Evolutionary conservation across 2,329 filamentous ascomycete genomes (phyloP).

Genomic region (Talaromyces rugulosus): DNA sequence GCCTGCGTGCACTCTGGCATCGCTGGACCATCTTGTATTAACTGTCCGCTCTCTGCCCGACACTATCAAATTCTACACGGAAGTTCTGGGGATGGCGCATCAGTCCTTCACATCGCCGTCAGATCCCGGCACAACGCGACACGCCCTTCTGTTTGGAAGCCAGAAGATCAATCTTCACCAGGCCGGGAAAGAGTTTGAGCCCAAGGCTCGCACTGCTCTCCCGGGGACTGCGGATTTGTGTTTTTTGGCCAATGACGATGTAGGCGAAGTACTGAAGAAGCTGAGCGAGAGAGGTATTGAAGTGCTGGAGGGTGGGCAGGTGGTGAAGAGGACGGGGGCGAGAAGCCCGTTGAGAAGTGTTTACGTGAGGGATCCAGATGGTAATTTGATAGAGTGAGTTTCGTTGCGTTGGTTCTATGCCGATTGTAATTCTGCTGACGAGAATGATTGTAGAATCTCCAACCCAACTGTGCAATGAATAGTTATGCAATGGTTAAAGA

Average conservation of each 20-base stretch:
- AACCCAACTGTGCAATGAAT: constrained; percentile 12
- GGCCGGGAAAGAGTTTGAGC: constrained; percentile 56
- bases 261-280: constrained; percentile 38
- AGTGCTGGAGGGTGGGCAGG: constrained; percentile 41
- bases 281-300: constrained; percentile 45
- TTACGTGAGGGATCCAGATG: constrained; percentile 59
- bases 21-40: constrained; percentile 59
- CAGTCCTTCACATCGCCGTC: constrained; percentile 47
- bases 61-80: constrained; percentile 54
- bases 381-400: constrained; percentile 59
- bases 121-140: constrained; percentile 37
- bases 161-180: constrained; percentile 63
- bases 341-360: constrained; percentile 53
- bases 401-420: neutral
- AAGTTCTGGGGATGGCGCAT: constrained; percentile 54
- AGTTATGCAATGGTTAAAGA: neutral
- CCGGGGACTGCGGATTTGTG: constrained; percentile 59
- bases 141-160: constrained; percentile 53
- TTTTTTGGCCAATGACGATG: constrained; percentile 52
- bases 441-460: constrained; percentile 9
- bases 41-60: constrained; percentile 50
- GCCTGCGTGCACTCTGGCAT: constrained; percentile 19
- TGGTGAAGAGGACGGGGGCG: constrained; percentile 56
- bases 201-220: constrained; percentile 51
- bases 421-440: neutral